Evolutionary conservation across 2,329 filamentous ascomycete species (phyloP).

Genomic region (Cladosporium sp.): DNA sequence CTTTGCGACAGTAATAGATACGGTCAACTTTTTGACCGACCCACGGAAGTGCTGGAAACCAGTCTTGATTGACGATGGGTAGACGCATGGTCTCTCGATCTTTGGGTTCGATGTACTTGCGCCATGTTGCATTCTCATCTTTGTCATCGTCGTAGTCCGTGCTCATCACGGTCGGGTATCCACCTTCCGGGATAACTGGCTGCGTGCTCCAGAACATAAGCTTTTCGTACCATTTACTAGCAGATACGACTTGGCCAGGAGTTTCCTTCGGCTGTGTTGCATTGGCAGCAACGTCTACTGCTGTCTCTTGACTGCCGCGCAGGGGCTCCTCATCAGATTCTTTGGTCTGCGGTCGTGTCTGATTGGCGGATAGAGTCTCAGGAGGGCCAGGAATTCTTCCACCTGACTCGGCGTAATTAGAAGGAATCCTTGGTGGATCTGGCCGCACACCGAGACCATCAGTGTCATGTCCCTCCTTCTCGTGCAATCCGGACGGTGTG

Average conservation of each 20-base stretch:
- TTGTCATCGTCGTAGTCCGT: conserved; percentile 24
- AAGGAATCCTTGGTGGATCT: conserved; percentile 8
- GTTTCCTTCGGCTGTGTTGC: conserved; percentile 1
- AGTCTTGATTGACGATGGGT: conserved; percentile 57
- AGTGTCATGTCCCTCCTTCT: background rate
- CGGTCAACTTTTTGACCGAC: conserved; percentile 89
- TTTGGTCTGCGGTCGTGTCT: background rate
- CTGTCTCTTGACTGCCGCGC: conserved; percentile 9
- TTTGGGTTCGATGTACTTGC: conserved; percentile 73
- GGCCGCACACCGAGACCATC: background rate
- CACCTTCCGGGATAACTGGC: conserved; percentile 20
- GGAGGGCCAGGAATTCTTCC: background rate
- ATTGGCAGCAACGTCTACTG: background rate
- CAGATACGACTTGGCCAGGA: conserved; percentile 10
- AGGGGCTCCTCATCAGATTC: background rate
- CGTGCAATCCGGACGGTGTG: background rate
- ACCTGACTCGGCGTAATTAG: conserved; percentile 22
- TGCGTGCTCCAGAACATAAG: conserved; percentile 29
- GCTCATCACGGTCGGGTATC: conserved; percentile 58
- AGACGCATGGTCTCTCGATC: conserved; percentile 82
- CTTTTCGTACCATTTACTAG: conserved; percentile 28
- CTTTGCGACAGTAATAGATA: conserved; percentile 83
- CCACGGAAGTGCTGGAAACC: conserved; percentile 73
- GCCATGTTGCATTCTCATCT: conserved; percentile 68
- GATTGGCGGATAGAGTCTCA: background rate